Conservation (phyloP, 306 rosid species). For the Lotus japonicus region DNA sequence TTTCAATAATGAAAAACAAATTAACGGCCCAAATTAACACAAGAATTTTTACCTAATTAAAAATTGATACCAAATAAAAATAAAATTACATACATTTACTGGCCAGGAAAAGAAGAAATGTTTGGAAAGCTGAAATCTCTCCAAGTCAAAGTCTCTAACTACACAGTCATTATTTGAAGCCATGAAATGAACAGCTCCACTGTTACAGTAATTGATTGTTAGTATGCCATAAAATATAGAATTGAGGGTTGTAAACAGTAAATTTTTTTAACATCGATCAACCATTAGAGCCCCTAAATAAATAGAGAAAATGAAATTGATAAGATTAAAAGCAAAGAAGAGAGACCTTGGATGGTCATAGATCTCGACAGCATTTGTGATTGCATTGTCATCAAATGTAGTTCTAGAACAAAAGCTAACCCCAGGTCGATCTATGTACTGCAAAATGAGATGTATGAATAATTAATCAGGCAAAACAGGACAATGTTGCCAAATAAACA, state of each 20-base stretch:
- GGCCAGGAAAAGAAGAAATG: slow-evolving; percentile 71
- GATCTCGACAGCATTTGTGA: slow-evolving; percentile 78
- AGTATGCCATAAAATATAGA: background rate
- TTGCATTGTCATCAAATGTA: slow-evolving; percentile 73
- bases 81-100: slow-evolving; percentile 48
- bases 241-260: background rate
- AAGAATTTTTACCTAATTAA: background rate
- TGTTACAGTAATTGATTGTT: slow-evolving; percentile 19
- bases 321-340: background rate
- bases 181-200: slow-evolving; percentile 84
- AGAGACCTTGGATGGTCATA: slow-evolving; percentile 55
- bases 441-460: slow-evolving; percentile 15
- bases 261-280: background rate
- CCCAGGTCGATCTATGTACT: slow-evolving; percentile 74
- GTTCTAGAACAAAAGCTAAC: slow-evolving; percentile 72
- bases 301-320: background rate
- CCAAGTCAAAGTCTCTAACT: slow-evolving; percentile 76
- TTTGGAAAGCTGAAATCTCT: slow-evolving; percentile 71
- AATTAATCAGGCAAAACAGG: background rate
- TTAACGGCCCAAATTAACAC: background rate
- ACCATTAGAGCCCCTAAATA: background rate
- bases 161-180: slow-evolving; percentile 79
- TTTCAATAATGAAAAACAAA: background rate
- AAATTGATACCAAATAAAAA: background rate
- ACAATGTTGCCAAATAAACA: background rate